Conservation (phyloP, 306 rosid species). For the Hylodesmum podocarpum region DNA sequence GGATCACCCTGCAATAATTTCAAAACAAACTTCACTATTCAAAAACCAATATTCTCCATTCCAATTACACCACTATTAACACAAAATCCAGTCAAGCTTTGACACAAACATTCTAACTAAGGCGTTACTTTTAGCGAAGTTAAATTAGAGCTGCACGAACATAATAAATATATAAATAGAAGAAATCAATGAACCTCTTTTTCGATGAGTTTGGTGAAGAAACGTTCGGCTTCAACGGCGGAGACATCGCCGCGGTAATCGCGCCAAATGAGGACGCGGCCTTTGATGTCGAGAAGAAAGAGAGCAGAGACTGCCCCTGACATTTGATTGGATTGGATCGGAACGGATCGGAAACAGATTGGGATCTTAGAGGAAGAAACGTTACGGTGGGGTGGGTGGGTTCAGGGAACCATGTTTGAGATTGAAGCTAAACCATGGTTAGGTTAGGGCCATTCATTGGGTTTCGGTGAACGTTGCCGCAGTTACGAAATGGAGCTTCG, state of each 20-base stretch:
- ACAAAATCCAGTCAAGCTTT: background rate
- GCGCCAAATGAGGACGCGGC: slow-evolving; percentile 99
- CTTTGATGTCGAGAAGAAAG: slow-evolving; percentile 97
- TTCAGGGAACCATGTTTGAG: slow-evolving; percentile 15
- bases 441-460: background rate
- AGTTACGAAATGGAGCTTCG: background rate
- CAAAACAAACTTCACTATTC: slow-evolving; percentile 9
- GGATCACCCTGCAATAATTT: slow-evolving; percentile 77
- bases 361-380: slow-evolving; percentile 11
- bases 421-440: slow-evolving; percentile 27
- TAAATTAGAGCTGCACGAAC: background rate
- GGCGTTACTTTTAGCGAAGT: background rate
- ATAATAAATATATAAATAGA: background rate
- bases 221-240: slow-evolving; percentile 88
- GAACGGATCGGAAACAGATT: slow-evolving; percentile 33
- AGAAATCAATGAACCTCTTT: slow-evolving; percentile 59
- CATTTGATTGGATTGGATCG: slow-evolving; percentile 44
- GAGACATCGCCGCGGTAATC: slow-evolving; percentile 99
- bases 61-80: background rate
- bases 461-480: slow-evolving; percentile 4
- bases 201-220: slow-evolving; percentile 97
- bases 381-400: no score
- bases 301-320: slow-evolving; percentile 98
- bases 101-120: background rate
- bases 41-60: background rate